Base-by-base conservation (phyloP, 2,329 filamentous ascomycete genomes). In the Amphichorda felina region DNA sequence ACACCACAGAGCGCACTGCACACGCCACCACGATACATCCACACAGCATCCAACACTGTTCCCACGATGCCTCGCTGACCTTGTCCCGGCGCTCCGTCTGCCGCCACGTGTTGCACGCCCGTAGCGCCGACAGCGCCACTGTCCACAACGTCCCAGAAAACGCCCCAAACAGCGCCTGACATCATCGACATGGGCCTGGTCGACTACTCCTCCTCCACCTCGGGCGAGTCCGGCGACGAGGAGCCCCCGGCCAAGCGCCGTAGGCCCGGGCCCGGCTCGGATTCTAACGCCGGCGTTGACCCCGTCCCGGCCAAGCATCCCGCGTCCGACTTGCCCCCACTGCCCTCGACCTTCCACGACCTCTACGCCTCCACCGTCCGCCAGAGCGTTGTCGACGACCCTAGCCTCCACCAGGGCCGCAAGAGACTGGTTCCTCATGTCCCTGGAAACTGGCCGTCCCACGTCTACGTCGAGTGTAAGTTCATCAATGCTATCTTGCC, bases 391-490 rank as follows among this genome's bases (percentile, higher is more conserved):
- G 69, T 66, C 46, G 91, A 96, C 58, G 82, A 94, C 51, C 87
- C 89, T 1, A 68, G 70, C 40, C 66, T 96, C 39, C 91, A 98
- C 55, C 82, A 81, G 22, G 91, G 91, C 36, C 78, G 89, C 31
- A 85, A 79, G 51, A 75, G 91, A 29, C 72, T 80, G 38, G 82
- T 77, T 33, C 88, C 89, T 17, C 91, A 98, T 57, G 66, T 89
- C 18, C 74, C 78, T 40, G 91, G 91, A 40, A 85, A 87, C 55
- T 98, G 91, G 91, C 86, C 89, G 2, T 86, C 79, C 24, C 89
- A 96, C 58, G 54, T 96, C 31, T 96, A 94, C 55, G 66, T 94
- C 38, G 89, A 96, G 63, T 98, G 91, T 93, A 68, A 60, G 77
- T 64, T 16, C 37, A 10, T 24, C 21, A 6, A 24, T 24, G 21